Evolutionary conservation across 148 eudicot species (phyloP).

Genomic region (Amaranthus hypochondriacus): DNA sequence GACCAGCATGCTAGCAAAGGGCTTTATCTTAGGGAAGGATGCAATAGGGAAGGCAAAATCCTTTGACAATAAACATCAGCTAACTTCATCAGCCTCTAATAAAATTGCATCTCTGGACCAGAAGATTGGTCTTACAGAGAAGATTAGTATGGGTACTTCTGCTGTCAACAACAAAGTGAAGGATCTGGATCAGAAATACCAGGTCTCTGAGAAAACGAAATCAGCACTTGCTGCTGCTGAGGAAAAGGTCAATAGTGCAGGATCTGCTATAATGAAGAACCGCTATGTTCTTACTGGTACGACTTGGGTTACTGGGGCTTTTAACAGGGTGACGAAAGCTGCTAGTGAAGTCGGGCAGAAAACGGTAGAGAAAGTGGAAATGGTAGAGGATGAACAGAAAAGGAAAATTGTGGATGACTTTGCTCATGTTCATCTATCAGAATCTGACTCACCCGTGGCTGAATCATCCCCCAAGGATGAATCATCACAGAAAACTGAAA

Average conservation of each 20-base stretch:
- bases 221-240: conserved; percentile 72
- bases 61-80: conserved; percentile 75
- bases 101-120: conserved; percentile 79
- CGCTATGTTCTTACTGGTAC: conserved; percentile 74
- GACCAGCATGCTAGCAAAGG: conserved; percentile 87
- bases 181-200: conserved; percentile 84
- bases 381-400: conserved; percentile 75
- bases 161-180: conserved; percentile 76
- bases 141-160: conserved; percentile 73
- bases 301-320: conserved; percentile 87
- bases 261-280: conserved; percentile 92
- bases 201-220: conserved; percentile 87
- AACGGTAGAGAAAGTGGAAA: conserved; percentile 72
- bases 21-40: conserved; percentile 88
- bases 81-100: conserved; percentile 80
- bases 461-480: conserved; percentile 3
- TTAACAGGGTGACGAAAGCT: conserved; percentile 71
- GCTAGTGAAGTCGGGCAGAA: conserved; percentile 93
- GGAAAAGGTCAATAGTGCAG: conserved; percentile 74
- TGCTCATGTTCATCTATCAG: conserved; percentile 73
- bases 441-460: conserved; percentile 56
- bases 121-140: conserved; percentile 83
- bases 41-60: conserved; percentile 84
- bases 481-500: conserved; percentile 1
- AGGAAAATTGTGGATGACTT: conserved; percentile 67